Evolutionary conservation across 768 basidiomycete genomes (phyloP), one percentile per base, ranked within the genome.

Genomic region (Termitomyces sp.): DNA sequence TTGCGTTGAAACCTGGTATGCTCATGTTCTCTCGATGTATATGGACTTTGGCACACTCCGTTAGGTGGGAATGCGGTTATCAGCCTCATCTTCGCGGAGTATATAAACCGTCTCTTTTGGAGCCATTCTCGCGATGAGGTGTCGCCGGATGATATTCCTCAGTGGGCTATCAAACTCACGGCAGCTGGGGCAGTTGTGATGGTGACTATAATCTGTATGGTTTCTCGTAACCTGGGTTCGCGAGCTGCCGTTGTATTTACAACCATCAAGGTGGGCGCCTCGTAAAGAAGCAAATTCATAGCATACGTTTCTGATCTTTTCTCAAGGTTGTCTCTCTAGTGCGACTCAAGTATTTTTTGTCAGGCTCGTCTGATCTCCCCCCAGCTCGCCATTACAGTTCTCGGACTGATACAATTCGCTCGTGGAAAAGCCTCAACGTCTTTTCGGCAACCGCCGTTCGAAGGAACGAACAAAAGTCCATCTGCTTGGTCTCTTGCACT

Each of bases 401-500:
- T 97, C 26, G 96, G 95, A 2, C 71, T 96, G 39, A 73, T 95
- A 13, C 88, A 90, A 68, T 73, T 94, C 14, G 80, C 74, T 4
- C 76, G 90, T 61, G 91, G 92, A 18, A 81, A 80, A 58, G 82
- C 83, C 16, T 87, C 92, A 0, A 75, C 78, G 16, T 88, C 90
- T 4, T 77, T 96, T 46, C 78, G 73, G 43, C 78, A 79, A 46
- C 78, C 86, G n/a, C 68, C 89, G 29, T 97, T 96, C 64, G 72
- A 77, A 13, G 85, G 80, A 8, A 88, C 92, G 18, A 90, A 87
- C 56, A 79, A 72, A 18, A 90, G 90, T 60, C 90, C 93, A 0
- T 90, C 92, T 1, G 78, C 85, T 2, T 98, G 93, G 73, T 92
- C 95, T 6, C 76, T 98, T n/a, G 96, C 95, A 0, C 76, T 98